Evolutionary conservation across 164 flowering plant genomes (phyloP).

Genomic region (Tinospora cordifolia): DNA sequence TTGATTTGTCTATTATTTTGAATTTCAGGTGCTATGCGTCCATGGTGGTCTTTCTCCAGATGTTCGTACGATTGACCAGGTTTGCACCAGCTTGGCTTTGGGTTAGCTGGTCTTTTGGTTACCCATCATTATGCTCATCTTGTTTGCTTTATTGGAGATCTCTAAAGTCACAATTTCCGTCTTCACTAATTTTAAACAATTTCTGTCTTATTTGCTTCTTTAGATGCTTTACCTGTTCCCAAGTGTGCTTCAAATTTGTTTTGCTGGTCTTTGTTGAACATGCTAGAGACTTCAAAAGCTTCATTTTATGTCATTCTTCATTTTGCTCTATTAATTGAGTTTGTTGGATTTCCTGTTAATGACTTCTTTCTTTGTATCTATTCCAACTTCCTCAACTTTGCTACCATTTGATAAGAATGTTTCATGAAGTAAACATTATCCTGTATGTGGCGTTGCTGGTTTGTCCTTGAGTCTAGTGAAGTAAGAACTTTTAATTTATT

Average conservation of each 20-base stretch:
- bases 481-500: not conserved
- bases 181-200: not conserved
- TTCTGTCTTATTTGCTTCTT: not conserved
- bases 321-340: not conserved
- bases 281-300: not conserved
- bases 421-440: no score
- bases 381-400: not conserved
- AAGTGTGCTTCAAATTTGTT: not conserved
- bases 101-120: not conserved
- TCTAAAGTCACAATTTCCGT: not conserved
- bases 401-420: not conserved
- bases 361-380: not conserved
- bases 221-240: not conserved
- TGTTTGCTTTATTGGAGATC: not conserved
- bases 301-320: not conserved
- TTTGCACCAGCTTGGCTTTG: slow-evolving; percentile 15
- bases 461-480: not conserved
- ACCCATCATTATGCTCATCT: not conserved
- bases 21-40: slow-evolving; percentile 81
- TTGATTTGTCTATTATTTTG: not conserved
- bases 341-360: not conserved
- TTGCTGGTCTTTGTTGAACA: not conserved
- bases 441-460: no score
- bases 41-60: slow-evolving; percentile 99
- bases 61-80: slow-evolving; percentile 93